These are phyloP conservation scores for Cryptococcus sp. DNA, from an alignment of 1,284 basidiomycete genomes.

Conservation along the genomic window DNA sequence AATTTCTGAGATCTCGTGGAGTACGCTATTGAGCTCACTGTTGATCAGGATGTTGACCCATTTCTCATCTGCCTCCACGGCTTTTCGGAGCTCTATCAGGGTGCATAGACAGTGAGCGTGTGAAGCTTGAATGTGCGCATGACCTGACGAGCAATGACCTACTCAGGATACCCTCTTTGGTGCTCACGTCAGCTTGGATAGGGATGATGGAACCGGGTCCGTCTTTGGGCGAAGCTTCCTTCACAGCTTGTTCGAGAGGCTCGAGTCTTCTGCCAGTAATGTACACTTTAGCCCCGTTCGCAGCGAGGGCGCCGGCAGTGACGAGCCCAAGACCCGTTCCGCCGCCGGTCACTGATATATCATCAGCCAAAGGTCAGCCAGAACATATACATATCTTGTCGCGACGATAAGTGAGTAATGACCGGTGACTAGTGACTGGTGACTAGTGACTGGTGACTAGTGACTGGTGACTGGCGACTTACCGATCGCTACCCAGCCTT, in stretches of 20 bases:
- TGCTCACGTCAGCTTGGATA: slow-evolving; percentile 45
- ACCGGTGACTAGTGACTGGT: no score
- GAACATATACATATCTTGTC: neutral
- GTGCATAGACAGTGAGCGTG: no score
- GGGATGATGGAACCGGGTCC: slow-evolving; percentile 39
- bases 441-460: slow-evolving; percentile 8
- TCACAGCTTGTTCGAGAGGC: slow-evolving; percentile 40
- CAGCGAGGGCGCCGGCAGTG: slow-evolving; percentile 45
- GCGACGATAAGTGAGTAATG: neutral
- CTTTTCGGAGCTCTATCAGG: slow-evolving; percentile 34
- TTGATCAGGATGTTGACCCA: slow-evolving; percentile 43
- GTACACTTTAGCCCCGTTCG: slow-evolving; percentile 49
- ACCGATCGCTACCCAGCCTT: slow-evolving; percentile 49
- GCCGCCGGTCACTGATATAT: slow-evolving; percentile 42
- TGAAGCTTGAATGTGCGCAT: neutral
- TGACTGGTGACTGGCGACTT: slow-evolving; percentile 10
- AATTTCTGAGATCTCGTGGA: no score
- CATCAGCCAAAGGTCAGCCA: neutral
- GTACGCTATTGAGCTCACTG: slow-evolving; percentile 24
- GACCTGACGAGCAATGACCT: slow-evolving; percentile 11
- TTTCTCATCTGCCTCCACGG: slow-evolving; percentile 39
- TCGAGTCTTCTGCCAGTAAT: slow-evolving; percentile 49
- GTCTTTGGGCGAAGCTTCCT: slow-evolving; percentile 21
- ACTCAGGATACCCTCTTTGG: slow-evolving; percentile 48
- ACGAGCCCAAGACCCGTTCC: slow-evolving; percentile 49